phyloP scores from a whole-genome alignment of 176 grass and related monocot genomes.

The Calamus simplicifolius region DNA sequence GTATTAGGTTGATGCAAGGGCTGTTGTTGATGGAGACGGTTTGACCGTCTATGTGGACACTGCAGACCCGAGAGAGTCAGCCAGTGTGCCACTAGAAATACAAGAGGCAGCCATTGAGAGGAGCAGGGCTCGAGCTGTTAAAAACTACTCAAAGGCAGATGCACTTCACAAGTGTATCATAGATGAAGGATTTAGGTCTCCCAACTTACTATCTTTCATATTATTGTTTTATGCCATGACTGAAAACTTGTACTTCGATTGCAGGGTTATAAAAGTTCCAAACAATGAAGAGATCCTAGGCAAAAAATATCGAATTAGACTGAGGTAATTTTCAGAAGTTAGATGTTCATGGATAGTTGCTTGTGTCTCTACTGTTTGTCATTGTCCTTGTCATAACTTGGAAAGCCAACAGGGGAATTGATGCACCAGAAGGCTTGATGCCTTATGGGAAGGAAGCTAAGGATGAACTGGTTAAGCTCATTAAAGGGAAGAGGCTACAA shows the following conservation, averaged over 20 bases:
- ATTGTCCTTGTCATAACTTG: not conserved
- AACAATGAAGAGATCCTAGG: conserved; percentile 37
- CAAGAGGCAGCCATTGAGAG: conserved; percentile 23
- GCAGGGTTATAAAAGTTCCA: conserved; percentile 22
- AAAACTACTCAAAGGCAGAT: conserved; percentile 20
- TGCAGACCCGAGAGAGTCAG: conserved; percentile 16
- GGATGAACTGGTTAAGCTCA: conserved; percentile 42
- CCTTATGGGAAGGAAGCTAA: conserved; percentile 40
- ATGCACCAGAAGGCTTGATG: conserved; percentile 55
- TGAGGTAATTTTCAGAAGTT: conserved; percentile 30
- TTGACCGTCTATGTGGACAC: conserved; percentile 43
- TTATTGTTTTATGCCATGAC: too few relatives aligned
- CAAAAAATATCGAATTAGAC: conserved; percentile 54
- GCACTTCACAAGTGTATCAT: conserved; percentile 8
- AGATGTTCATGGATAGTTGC: not conserved
- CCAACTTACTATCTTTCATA: too few relatives aligned
- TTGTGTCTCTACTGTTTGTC: not conserved
- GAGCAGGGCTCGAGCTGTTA: conserved; percentile 16
- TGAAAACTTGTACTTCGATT: not conserved
- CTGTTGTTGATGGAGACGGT: conserved; percentile 50
- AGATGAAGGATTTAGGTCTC: conserved; percentile 38
- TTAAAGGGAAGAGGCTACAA: conserved; percentile 33
- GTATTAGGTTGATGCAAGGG: conserved; percentile 22
- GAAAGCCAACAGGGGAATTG: conserved; percentile 41
- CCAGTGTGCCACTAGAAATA: conserved; percentile 18